phyloP scores from a whole-genome alignment of 768 basidiomycete species.

The Psilocybe subaeruginosa region DNA sequence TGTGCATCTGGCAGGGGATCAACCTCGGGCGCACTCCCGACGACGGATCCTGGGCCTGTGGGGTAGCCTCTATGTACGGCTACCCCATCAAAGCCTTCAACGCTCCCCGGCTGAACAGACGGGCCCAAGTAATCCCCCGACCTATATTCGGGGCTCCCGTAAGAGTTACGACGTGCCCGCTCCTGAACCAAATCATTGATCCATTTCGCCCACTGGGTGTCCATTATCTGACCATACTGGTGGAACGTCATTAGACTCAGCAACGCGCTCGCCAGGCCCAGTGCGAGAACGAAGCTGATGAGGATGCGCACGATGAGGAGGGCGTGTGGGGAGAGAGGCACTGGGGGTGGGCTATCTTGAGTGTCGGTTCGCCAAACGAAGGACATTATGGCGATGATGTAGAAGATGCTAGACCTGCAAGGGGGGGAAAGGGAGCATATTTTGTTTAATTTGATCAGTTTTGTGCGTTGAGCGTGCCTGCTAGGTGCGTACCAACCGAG shows the following conservation, averaged over 20 bases:
- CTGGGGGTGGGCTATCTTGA: conserved; percentile 27
- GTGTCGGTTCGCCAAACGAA: conserved; percentile 62
- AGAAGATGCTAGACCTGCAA: conserved; percentile 59
- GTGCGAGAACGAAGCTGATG: conserved; percentile 47
- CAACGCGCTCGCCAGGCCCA: conserved; percentile 45
- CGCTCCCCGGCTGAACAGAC: too few species aligned
- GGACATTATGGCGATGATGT: conserved; percentile 55
- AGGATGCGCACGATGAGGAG: conserved; percentile 42
- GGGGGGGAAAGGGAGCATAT: background rate
- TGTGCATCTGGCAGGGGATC: too few species aligned
- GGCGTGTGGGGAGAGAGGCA: conserved; percentile 27
- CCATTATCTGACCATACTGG: conserved; percentile 27
- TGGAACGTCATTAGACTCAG: conserved; percentile 24
- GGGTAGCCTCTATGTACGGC: too few species aligned
- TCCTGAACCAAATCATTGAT: too few species aligned
- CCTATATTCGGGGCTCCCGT: too few species aligned
- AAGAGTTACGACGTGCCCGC: too few species aligned
- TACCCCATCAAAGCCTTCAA: too few species aligned
- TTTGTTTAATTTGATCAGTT: background rate
- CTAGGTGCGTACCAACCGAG: conserved; percentile 50
- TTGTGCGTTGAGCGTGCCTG: too few species aligned
- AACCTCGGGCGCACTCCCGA: too few species aligned
- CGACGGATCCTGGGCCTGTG: too few species aligned
- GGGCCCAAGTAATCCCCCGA: too few species aligned
- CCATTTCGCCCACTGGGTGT: background rate